Percentiles rank a stretch among this genome's conserved stretches.
Evolutionary conservation across 768 basidiomycete genomes (phyloP).

Genomic region (Xerocomellus dryophilus): DNA sequence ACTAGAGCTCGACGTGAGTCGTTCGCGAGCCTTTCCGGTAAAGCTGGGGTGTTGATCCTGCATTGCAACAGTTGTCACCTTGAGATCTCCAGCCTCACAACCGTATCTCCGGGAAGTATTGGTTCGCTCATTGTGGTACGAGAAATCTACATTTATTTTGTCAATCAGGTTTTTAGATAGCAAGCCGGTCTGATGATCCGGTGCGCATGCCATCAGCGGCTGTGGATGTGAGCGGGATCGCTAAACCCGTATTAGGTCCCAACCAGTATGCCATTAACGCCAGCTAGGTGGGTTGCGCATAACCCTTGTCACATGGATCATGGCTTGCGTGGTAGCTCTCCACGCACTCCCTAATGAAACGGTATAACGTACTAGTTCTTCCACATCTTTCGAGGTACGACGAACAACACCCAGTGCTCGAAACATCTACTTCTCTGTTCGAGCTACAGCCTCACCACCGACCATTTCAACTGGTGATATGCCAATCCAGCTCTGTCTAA

Average conservation of each 20-base stretch:
- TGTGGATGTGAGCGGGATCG: not conserved
- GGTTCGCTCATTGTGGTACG: not conserved
- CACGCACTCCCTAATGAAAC: too few species aligned
- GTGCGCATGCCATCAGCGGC: not conserved
- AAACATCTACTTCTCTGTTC: not conserved
- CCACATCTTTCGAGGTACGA: too few species aligned
- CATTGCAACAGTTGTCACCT: not conserved
- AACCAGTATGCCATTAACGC: not conserved
- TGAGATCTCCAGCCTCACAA: not conserved
- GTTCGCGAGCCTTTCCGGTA: not conserved
- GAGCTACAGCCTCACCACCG: constrained; percentile 15
- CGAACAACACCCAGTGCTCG: too few species aligned
- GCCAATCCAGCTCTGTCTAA: not conserved
- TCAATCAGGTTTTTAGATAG: not conserved
- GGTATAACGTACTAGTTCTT: too few species aligned
- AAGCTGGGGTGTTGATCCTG: not conserved
- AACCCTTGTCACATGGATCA: too few species aligned
- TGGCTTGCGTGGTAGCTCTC: too few species aligned
- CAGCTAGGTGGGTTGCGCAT: not conserved
- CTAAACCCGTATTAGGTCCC: not conserved
- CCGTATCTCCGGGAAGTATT: too few species aligned
- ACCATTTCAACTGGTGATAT: constrained; percentile 27
- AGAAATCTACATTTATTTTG: not conserved
- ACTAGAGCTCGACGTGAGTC: constrained; percentile 43
- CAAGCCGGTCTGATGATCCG: not conserved